Conservation (phyloP, 495 filamentous ascomycete species). For the Daldinia grandis region DNA sequence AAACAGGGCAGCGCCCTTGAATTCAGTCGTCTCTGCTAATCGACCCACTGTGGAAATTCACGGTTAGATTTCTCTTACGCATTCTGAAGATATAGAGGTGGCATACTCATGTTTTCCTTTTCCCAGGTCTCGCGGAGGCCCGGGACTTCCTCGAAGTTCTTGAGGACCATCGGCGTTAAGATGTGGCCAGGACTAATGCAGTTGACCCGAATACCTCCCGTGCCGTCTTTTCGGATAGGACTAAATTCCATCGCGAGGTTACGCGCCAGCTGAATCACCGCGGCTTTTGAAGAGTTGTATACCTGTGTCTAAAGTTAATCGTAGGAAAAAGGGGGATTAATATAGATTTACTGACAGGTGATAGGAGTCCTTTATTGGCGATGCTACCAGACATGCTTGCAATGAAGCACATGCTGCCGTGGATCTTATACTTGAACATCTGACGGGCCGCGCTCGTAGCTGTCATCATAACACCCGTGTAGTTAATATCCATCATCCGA, state of each 20-base stretch:
- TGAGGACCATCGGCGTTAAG: conserved; percentile 74
- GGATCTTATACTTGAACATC: conserved; percentile 77
- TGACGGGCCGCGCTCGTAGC: conserved; percentile 74
- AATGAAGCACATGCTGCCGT: conserved; percentile 77
- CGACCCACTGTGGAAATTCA: conserved; percentile 57
- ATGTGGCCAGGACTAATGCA: conserved; percentile 74
- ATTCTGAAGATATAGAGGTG: not conserved
- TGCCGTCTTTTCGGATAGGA: conserved; percentile 48
- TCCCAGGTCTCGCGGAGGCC: conserved; percentile 68
- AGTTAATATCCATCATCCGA: conserved; percentile 77
- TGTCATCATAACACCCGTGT: conserved; percentile 80
- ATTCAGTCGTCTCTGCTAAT: conserved; percentile 70
- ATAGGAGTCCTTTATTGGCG: conserved; percentile 74
- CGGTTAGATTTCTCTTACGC: not conserved
- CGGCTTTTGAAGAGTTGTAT: conserved; percentile 76
- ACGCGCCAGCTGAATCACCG: conserved; percentile 69
- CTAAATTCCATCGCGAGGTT: conserved; percentile 80
- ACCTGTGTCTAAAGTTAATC: conserved; percentile 41
- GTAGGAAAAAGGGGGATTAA: not conserved
- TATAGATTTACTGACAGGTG: conserved; percentile 50
- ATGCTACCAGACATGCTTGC: conserved; percentile 78
- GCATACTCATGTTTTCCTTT: conserved; percentile 68
- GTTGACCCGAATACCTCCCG: conserved; percentile 72
- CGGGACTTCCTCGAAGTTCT: conserved; percentile 72
- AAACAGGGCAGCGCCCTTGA: conserved; percentile 66